Base-by-base conservation (phyloP, 495 filamentous ascomycete genomes). In the Aspergillus panamensis region DNA sequence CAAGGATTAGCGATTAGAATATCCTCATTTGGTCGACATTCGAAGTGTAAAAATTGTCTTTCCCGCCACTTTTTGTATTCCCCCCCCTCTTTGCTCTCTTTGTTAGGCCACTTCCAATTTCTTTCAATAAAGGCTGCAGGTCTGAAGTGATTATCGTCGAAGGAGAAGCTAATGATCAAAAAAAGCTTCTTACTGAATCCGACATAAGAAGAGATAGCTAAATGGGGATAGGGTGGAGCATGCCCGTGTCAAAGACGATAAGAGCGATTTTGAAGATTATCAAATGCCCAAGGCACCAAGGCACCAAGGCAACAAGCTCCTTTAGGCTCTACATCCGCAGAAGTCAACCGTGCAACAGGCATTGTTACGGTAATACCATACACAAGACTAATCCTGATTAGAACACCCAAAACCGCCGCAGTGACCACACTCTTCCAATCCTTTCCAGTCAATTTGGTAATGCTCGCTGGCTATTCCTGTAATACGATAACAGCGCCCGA, bases 21-120 rank as follows among this genome's bases (percentile, higher is more conserved):
- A 30, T 51, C 48, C 32, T 37, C 48, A 60, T 60, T 30, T 33
- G 47, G 52, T 13, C 39, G 19, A 29, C n/a, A 55, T 54, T 39
- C 33, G n/a, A 58, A 42, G 6, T 35, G 25, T 12, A 25, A 17
- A 12, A 25, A 35, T 40, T 32, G 9, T 40, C 14, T 21, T 45
- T 25, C 25, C 14, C 16, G 3, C 12, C 29, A 21, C 31, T 25
- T 19, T 21, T 39, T 5, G n/a, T 39, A 8, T 37, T 17, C 17
- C 29, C 17, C 10, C 10, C 10, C 20, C 16, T 45, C 20, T 45
- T 17, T 45, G 42, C 42, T 45, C 17, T 8, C 17, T 45, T 17
- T 17, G 37, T 13, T 14, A 40, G 37, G 7, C 25, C 25, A 25
- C 25, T 25, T 25, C 25, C 25, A 25, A 2, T 25, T 25, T 25